These are phyloP conservation scores for Pseudoneurospora amorphoporcata DNA, from an alignment of 495 filamentous ascomycete genomes.

Conservation along the genomic window DNA sequence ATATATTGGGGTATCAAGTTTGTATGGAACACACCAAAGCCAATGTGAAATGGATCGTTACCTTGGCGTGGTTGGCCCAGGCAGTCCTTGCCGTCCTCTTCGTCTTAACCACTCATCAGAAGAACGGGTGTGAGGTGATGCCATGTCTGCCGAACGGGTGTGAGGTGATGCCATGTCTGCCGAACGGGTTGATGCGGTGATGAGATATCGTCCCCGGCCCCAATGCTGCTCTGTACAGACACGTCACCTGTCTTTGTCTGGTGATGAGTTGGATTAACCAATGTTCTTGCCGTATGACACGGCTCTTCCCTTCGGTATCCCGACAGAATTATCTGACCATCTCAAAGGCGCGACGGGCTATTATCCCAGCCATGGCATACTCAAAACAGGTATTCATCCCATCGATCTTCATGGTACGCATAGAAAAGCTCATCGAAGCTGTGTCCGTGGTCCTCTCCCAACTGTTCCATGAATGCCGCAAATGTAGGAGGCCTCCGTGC, in stretches of 20 bases:
- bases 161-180: not conserved
- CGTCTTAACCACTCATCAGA: not conserved
- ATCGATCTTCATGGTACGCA: constrained; percentile 26
- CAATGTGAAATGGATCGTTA: not conserved
- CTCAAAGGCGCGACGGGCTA: not conserved
- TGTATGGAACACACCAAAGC: not conserved
- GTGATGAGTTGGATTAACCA: not conserved
- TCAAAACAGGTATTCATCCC: constrained; percentile 28
- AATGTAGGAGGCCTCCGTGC: constrained; percentile 21
- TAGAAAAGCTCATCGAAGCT: constrained; percentile 23
- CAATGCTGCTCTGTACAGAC: not conserved
- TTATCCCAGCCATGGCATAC: not conserved
- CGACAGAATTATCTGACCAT: not conserved
- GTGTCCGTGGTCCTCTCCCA: constrained; percentile 25
- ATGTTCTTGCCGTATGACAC: not conserved
- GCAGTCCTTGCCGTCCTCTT: not conserved
- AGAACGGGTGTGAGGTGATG: not conserved
- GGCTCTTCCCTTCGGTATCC: not conserved
- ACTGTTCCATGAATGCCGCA: constrained; percentile 17
- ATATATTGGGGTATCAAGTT: not conserved
- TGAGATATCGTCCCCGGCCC: not conserved
- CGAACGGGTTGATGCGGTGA: not conserved
- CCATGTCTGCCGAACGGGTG: not conserved
- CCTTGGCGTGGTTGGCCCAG: not conserved
- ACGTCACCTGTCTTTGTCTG: not conserved